phyloP scores from a whole-genome alignment of 2,329 filamentous ascomycete species.

The Tricladium varicosporioides region DNA sequence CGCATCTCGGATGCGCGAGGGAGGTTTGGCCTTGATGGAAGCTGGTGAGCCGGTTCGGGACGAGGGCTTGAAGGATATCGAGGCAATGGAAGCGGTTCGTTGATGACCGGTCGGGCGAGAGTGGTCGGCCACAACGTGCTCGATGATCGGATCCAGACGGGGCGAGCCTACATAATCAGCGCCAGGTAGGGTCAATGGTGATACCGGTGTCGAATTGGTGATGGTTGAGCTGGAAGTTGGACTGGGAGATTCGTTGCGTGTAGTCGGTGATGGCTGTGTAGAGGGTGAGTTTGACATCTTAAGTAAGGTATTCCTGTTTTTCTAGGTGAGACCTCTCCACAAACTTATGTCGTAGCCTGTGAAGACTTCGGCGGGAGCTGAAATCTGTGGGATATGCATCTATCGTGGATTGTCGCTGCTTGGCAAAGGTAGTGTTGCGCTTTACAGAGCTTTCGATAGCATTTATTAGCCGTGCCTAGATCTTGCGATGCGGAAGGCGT shows the following conservation, averaged over 20 bases:
- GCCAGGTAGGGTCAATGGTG: constrained; percentile 20
- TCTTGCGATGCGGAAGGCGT: not conserved
- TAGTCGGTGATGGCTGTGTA: not conserved
- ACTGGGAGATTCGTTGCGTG: constrained; percentile 6
- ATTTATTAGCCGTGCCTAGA: not conserved
- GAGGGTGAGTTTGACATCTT: not conserved
- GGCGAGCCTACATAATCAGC: constrained; percentile 20
- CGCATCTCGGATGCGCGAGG: constrained; percentile 29
- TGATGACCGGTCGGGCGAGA: constrained; percentile 5
- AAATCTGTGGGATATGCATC: constrained; percentile 11
- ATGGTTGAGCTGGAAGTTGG: not conserved
- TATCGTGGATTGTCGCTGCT: constrained; percentile 4
- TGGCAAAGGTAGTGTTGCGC: constrained; percentile 6
- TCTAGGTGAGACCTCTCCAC: constrained; percentile 15
- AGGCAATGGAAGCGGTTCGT: constrained; percentile 24
- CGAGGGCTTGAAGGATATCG: constrained; percentile 28
- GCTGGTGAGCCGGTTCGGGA: constrained; percentile 16
- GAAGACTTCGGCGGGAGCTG: constrained; percentile 8
- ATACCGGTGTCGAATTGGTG: constrained; percentile 20
- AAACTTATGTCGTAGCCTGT: constrained; percentile 13
- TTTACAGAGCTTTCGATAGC: not conserved
- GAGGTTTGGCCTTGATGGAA: constrained; percentile 15
- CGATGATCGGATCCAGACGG: constrained; percentile 31
- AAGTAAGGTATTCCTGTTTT: not conserved
- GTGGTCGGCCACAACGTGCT: constrained; percentile 32